These are phyloP conservation scores for Elongisporangium senticosum DNA, from an alignment of 352 stramenopile species.

Conservation along the genomic window DNA sequence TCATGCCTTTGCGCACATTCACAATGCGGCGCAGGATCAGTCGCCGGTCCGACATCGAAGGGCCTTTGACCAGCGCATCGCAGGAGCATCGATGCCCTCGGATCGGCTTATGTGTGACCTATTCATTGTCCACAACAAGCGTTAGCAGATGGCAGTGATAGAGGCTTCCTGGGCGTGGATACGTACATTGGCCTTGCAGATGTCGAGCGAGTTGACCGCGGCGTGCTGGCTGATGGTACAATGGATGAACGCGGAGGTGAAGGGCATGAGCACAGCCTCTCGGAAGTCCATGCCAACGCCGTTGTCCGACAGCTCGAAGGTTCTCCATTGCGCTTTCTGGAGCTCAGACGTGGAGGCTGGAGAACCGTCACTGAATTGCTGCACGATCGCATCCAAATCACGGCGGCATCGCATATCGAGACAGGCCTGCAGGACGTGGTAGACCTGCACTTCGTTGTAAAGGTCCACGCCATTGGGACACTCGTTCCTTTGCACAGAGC, in stretches of 20 bases:
- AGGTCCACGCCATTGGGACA: background rate
- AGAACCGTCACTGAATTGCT: background rate
- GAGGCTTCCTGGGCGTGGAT: background rate
- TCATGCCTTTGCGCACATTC: background rate
- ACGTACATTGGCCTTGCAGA: background rate
- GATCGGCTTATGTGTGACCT: background rate
- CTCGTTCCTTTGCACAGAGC: background rate
- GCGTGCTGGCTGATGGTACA: background rate
- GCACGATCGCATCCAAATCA: background rate
- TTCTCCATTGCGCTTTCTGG: background rate
- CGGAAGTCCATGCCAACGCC: background rate
- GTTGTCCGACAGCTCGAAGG: background rate
- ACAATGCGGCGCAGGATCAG: background rate
- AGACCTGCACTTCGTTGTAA: background rate
- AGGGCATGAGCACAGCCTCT: background rate
- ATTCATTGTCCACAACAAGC: background rate
- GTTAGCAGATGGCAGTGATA: background rate
- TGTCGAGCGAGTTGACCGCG: background rate
- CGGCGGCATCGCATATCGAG: background rate
- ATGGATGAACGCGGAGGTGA: background rate
- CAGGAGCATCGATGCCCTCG: background rate
- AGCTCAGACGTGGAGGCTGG: background rate
- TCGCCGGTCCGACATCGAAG: background rate
- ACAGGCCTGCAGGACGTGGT: background rate
- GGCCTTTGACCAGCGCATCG: background rate